These are phyloP conservation scores for Rehmannia glutinosa DNA, from an alignment of 257 asterid genomes.

Conservation along the genomic window DNA sequence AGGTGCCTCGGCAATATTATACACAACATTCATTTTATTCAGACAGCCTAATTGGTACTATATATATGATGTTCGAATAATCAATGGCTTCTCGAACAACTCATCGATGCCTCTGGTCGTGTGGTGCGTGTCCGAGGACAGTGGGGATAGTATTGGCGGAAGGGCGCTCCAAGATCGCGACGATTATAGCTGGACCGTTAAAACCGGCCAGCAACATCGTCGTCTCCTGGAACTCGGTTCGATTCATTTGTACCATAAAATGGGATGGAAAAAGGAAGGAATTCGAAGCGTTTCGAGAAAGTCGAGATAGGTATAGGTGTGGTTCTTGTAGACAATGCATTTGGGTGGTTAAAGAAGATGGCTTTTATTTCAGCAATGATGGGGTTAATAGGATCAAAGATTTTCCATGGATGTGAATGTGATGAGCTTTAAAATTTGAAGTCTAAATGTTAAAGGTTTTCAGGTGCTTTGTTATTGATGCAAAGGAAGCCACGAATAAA, in stretches of 20 bases:
- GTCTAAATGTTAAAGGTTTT: too few relatives aligned
- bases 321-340: conserved; percentile 28
- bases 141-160: conserved; percentile 35
- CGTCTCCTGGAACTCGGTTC: conserved; percentile 5
- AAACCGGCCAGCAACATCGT: too few relatives aligned
- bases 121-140: conserved; percentile 32
- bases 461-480: too few relatives aligned
- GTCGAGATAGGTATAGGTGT: conserved; percentile 32
- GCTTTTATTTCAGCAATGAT: conserved; percentile 41
- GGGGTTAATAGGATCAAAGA: conserved; percentile 32
- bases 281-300: conserved; percentile 31
- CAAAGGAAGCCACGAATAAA: too few relatives aligned
- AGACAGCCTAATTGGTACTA: conserved; percentile 6
- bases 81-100: conserved; percentile 57
- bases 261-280: conserved; percentile 29
- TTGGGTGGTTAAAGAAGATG: conserved; percentile 56
- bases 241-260: conserved; percentile 41
- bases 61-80: conserved; percentile 33
- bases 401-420: conserved; percentile 28
- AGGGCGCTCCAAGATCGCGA: conserved; percentile 53
- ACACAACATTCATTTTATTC: conserved; percentile 5
- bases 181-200: conserved; percentile 41
- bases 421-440: neutral
- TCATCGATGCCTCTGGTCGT: conserved; percentile 48
- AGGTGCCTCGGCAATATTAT: conserved; percentile 14